phyloP scores from a whole-genome alignment of 805 yeast genomes.

The Metschnikowia hibisci region DNA sequence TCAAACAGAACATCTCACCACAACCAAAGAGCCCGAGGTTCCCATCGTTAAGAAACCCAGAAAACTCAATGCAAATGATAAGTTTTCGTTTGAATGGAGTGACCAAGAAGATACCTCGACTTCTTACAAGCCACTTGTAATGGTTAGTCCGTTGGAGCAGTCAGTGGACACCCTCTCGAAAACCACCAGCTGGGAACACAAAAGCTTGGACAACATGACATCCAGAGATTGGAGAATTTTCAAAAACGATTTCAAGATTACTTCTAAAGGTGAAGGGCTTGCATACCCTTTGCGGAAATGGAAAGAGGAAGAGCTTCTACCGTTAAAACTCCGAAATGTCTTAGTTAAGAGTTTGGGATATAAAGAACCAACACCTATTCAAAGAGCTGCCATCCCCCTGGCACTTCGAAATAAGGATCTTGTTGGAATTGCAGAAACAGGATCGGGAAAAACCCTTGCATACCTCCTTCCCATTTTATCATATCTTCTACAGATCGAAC shows the following conservation, averaged over 20 bases:
- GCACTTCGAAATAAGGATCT: constrained; percentile 59
- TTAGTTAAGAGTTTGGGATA: constrained; percentile 43
- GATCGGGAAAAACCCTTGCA: constrained; percentile 91
- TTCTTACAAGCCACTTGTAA: constrained; percentile 40
- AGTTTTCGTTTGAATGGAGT: constrained; percentile 70
- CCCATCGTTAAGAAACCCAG: neutral
- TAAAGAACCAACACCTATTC: constrained; percentile 81
- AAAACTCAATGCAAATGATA: constrained; percentile 13
- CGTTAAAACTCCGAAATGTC: constrained; percentile 19
- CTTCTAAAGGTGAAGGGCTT: constrained; percentile 42
- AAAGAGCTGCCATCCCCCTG: constrained; percentile 80
- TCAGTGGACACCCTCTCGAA: constrained; percentile 17
- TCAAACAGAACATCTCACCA: neutral
- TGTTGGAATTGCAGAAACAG: constrained; percentile 93
- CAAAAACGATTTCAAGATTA: constrained; percentile 70
- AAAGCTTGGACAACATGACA: constrained; percentile 61
- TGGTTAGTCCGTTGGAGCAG: constrained; percentile 12
- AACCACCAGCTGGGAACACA: constrained; percentile 62
- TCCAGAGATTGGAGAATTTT: constrained; percentile 87
- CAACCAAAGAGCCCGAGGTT: neutral
- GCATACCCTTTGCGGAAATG: constrained; percentile 69
- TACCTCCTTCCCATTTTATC: constrained; percentile 70
- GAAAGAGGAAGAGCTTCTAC: constrained; percentile 59
- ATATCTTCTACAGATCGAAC: constrained; percentile 40
- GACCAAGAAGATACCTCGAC: constrained; percentile 60